Base-by-base conservation (phyloP, 768 basidiomycete species). In the Termitomyces sp. region DNA sequence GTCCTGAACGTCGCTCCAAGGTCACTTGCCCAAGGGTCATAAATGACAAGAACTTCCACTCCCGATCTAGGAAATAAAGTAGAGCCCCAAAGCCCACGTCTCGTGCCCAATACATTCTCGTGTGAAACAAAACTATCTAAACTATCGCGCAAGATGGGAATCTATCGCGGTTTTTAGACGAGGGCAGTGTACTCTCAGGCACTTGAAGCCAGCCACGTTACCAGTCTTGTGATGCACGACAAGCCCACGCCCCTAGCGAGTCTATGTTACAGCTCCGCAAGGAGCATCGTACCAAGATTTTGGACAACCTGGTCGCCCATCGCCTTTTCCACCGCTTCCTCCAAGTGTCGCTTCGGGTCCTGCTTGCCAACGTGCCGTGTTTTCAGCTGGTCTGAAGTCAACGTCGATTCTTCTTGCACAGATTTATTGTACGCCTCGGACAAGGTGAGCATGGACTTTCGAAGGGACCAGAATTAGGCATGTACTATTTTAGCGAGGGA, bases 281-380 rank as follows among this genome's bases (percentile, higher is more conserved):
- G 79, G 61, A 98, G 79, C 87, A 96, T 96, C 65, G 94, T 96
- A 43, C 92, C 95, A 62, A 98, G 74, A 69, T 91, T 95, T 76
- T 97, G 95, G 46, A 95, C 89, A 55, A 98, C 94, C 73, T 98
- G 95, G 73, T 97, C 89, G 3, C 94, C 95, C 88, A 99, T 98
- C 1, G 95, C 95, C 74, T 91, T 93, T 77, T 98, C 97, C 6
- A 98, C 97, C 32, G 92, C 91, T 74, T 98, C 97, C 67, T 96
- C 95, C 63, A 99, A 73, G 78, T 99, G 97, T 65, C 97, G 85
- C 76, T 99, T 99, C 36, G 97, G 97, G 75, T 98, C 95, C 67
- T 95, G 92, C 72, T 96, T 97, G 58, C 95, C 95, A 66, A 98
- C 94, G 73, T 97, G 95, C 65, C 97, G 86, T 52, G 95, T 98